Conservation (phyloP, 176 grass and related monocot genomes). For the Rhynchospora breviuscula region DNA sequence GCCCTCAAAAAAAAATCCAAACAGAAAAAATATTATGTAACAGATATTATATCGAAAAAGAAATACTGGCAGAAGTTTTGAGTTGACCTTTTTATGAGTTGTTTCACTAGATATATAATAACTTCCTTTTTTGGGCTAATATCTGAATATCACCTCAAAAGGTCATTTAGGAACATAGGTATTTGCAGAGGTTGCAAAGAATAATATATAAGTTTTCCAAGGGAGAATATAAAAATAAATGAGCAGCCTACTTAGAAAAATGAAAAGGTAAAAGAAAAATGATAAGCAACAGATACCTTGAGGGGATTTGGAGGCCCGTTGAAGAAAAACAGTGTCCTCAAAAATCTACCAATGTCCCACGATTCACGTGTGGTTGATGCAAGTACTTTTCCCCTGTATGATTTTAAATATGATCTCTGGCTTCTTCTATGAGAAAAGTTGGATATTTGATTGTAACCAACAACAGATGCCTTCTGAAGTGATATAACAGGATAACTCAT, state of each 20-base stretch:
- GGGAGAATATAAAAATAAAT: neutral
- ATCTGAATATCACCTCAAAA: neutral
- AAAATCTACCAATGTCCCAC: slow-evolving; percentile 91
- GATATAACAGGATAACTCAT: slow-evolving; percentile 35
- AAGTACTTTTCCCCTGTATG: slow-evolving; percentile 39
- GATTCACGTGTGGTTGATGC: slow-evolving; percentile 50
- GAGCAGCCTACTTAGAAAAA: neutral
- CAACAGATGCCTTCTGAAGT: slow-evolving; percentile 27
- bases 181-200: neutral
- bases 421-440: slow-evolving; percentile 32
- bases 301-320: slow-evolving; percentile 90
- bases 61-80: neutral
- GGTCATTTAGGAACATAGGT: neutral
- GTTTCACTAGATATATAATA: neutral
- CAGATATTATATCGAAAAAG: neutral
- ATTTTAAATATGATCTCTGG: slow-evolving; percentile 11
- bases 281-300: slow-evolving; percentile 39
- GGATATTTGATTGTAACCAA: slow-evolving; percentile 35
- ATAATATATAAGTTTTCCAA: neutral
- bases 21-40: neutral
- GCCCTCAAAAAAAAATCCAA: neutral
- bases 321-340: slow-evolving; percentile 82
- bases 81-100: neutral
- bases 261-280: neutral
- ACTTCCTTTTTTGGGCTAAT: neutral